phyloP scores from a whole-genome alignment of 1,139 yeast genomes.

The Nematodospora anomalae region DNA sequence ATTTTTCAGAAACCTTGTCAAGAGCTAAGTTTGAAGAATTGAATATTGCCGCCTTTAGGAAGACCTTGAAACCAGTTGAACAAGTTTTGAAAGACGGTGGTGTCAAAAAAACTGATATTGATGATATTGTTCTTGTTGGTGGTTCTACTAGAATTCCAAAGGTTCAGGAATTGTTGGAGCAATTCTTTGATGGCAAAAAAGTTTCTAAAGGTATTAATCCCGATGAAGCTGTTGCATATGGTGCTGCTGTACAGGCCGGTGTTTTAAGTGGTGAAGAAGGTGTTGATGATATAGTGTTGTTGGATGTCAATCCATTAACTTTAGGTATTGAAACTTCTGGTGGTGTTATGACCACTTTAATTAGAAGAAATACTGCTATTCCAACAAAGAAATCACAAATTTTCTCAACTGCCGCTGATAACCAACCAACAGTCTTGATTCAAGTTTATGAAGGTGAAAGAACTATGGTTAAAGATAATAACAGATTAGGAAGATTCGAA shows the following conservation, averaged over 20 bases:
- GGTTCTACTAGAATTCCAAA: constrained; percentile 98
- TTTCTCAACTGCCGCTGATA: constrained; percentile 49
- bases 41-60: constrained; percentile 82
- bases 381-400: constrained; percentile 51
- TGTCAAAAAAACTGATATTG: constrained; percentile 76
- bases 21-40: constrained; percentile 96
- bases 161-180: constrained; percentile 87
- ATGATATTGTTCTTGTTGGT: constrained; percentile 93
- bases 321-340: constrained; percentile 52
- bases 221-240: constrained; percentile 64
- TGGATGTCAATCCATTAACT: constrained; percentile 50
- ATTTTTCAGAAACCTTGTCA: constrained; percentile 86
- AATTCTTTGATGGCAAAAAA: constrained; percentile 87
- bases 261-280: constrained; percentile 76
- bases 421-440: constrained; percentile 49
- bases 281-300: constrained; percentile 48
- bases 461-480: constrained; percentile 48
- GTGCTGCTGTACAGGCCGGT: constrained; percentile 83
- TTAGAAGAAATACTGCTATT: constrained; percentile 49
- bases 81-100: constrained; percentile 89
- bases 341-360: constrained; percentile 50
- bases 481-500: constrained; percentile 47
- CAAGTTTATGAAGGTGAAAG: constrained; percentile 52
- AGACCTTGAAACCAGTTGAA: constrained; percentile 90
- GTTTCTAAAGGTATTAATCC: constrained; percentile 96